Conservation (phyloP, 2,329 filamentous ascomycete species). For the Colletotrichum sp. region DNA sequence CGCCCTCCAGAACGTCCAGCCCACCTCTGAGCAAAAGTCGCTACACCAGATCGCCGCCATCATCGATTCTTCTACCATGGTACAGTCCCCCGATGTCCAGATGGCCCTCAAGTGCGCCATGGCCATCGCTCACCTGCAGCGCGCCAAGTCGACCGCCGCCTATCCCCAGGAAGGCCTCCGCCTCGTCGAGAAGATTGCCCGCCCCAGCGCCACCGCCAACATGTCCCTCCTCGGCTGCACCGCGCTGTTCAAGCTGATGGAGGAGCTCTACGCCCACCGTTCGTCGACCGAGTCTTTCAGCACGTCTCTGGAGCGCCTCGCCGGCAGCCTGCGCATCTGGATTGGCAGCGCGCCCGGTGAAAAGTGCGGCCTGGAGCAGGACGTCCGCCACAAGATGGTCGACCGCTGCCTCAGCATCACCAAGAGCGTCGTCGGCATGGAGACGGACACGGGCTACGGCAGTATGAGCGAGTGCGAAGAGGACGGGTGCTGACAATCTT, state of each 20-base stretch:
- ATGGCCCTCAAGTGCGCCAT: slow-evolving; percentile 65
- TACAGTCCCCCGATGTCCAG: slow-evolving; percentile 56
- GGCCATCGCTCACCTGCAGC: slow-evolving; percentile 63
- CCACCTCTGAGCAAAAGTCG: slow-evolving; percentile 39
- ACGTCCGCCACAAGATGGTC: slow-evolving; percentile 59
- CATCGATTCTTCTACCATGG: slow-evolving; percentile 50
- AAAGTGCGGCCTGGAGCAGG: slow-evolving; percentile 54
- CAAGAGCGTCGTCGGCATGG: slow-evolving; percentile 64
- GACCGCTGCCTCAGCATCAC: slow-evolving; percentile 61
- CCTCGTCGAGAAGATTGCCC: slow-evolving; percentile 55
- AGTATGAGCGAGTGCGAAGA: slow-evolving; percentile 59
- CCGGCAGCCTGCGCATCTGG: slow-evolving; percentile 65
- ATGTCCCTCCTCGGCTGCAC: slow-evolving; percentile 66
- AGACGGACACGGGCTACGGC: slow-evolving; percentile 64
- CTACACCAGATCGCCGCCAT: slow-evolving; percentile 39
- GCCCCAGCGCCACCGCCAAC: slow-evolving; percentile 42
- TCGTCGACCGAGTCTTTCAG: slow-evolving; percentile 52
- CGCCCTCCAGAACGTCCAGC: slow-evolving; percentile 58
- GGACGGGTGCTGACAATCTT: slow-evolving; percentile 20
- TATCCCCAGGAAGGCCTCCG: slow-evolving; percentile 48
- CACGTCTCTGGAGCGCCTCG: slow-evolving; percentile 58
- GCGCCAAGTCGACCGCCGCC: slow-evolving; percentile 38
- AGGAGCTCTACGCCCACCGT: slow-evolving; percentile 52
- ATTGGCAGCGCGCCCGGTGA: slow-evolving; percentile 58
- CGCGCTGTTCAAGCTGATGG: slow-evolving; percentile 63